Evolutionary conservation across 163 green algal genomes (phyloP).

Genomic region (Coccomyxa subellipsoidea): DNA sequence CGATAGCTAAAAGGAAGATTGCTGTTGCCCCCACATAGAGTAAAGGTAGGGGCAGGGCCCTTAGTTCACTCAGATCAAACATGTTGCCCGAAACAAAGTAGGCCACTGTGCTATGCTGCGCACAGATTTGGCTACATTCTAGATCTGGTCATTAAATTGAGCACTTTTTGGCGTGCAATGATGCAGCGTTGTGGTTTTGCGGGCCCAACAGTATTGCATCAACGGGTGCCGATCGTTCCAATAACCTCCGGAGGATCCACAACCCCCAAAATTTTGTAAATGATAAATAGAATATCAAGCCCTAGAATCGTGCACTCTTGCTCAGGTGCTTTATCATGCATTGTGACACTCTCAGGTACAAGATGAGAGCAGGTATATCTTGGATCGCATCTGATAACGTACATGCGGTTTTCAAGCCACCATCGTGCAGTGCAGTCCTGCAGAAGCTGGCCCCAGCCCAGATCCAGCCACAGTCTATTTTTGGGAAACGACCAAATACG

Average conservation of each 20-base stretch:
- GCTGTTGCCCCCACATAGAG: slow-evolving; percentile 9
- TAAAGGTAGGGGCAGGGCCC: slow-evolving; percentile 15
- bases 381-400: background rate
- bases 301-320: background rate
- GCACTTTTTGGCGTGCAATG: no score
- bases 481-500: background rate
- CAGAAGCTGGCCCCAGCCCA: background rate
- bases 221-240: background rate
- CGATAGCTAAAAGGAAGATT: slow-evolving; percentile 5
- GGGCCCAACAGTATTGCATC: background rate
- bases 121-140: background rate
- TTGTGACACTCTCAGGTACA: background rate
- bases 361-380: background rate
- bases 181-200: background rate
- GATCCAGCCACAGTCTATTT: background rate
- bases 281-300: no score
- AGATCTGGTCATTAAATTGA: background rate
- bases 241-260: no score
- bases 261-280: no score
- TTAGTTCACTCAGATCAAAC: background rate
- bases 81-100: background rate
- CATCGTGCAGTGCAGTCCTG: background rate
- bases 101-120: background rate
- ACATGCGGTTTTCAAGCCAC: background rate
- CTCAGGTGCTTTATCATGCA: background rate